These are phyloP conservation scores for Apophysomyces trapeziformis DNA, from an alignment of 371 early-diverging fungal species.

Conservation along the genomic window DNA sequence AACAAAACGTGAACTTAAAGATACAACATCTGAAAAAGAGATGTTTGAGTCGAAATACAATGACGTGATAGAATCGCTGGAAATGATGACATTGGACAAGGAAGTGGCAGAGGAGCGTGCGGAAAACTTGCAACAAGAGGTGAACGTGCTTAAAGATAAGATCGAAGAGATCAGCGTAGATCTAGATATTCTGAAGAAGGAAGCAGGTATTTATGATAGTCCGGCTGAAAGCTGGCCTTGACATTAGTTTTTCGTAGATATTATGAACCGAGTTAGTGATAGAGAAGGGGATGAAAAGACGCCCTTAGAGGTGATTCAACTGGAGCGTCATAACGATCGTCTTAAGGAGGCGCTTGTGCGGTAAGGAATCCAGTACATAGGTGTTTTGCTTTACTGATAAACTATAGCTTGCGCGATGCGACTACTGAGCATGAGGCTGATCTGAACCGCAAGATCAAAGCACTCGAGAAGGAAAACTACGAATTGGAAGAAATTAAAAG, in stretches of 20 bases:
- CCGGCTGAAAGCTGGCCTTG: too few relatives aligned
- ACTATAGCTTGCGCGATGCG: constrained; percentile 76
- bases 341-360: constrained; percentile 85
- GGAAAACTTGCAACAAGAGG: constrained; percentile 78
- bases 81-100: constrained; percentile 87
- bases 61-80: constrained; percentile 80
- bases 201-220: constrained; percentile 35
- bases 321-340: constrained; percentile 85
- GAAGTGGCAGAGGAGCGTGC: constrained; percentile 91
- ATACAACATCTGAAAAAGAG: constrained; percentile 62
- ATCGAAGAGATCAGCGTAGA: constrained; percentile 79
- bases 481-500: constrained; percentile 58
- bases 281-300: constrained; percentile 44
- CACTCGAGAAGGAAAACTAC: constrained; percentile 72
- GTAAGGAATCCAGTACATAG: constrained; percentile 31
- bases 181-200: constrained; percentile 71
- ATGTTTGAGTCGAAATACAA: constrained; percentile 65
- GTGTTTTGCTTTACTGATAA: not conserved
- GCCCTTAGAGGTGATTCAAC: constrained; percentile 66
- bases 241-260: constrained; percentile 21
- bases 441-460: constrained; percentile 64
- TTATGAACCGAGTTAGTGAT: constrained; percentile 41
- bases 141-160: constrained; percentile 73
- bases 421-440: constrained; percentile 76
- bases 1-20: constrained; percentile 61